These are phyloP conservation scores for Ceriops zippeliana DNA, from an alignment of 345 rosid species.

Conservation along the genomic window DNA sequence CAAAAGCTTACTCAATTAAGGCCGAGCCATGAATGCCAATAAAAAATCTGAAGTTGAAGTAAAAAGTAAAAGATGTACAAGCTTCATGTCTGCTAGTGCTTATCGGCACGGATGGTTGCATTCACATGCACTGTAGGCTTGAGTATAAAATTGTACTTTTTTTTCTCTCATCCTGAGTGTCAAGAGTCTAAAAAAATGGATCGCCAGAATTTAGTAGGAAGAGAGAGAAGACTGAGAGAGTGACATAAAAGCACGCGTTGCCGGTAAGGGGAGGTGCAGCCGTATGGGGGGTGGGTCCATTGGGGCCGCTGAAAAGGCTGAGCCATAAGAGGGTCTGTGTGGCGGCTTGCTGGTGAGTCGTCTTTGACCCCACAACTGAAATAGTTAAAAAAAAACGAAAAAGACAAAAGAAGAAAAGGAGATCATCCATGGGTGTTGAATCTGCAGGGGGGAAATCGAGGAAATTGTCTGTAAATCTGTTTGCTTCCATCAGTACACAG, in stretches of 20 bases:
- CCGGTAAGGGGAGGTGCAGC: conserved; percentile 69
- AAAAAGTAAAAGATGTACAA: no score
- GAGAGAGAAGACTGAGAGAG: conserved; percentile 27
- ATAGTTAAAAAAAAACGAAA: background rate
- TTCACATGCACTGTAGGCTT: conserved; percentile 27
- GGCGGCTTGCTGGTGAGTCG: background rate
- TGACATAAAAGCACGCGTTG: conserved; percentile 76
- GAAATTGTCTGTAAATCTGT: background rate
- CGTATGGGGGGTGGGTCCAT: conserved; percentile 73
- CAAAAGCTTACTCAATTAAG: no score
- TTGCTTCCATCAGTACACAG: background rate
- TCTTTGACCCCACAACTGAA: conserved; percentile 32
- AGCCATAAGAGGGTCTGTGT: conserved; percentile 10
- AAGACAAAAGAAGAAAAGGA: background rate
- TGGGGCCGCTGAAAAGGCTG: conserved; percentile 36
- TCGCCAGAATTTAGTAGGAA: conserved; percentile 5
- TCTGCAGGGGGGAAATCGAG: background rate
- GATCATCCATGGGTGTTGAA: background rate
- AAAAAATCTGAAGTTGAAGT: no score
- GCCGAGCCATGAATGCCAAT: no score
- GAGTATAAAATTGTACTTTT: background rate
- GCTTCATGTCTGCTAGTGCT: conserved; percentile 29
- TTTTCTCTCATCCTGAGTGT: background rate
- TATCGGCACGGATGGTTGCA: conserved; percentile 26
- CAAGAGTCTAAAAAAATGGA: conserved; percentile 20